A percentile compares a stretch with the other conserved stretches of the same genome.
Evolutionary conservation across 164 flowering plant species (phyloP).

Genomic region (Stephania cephalantha): DNA sequence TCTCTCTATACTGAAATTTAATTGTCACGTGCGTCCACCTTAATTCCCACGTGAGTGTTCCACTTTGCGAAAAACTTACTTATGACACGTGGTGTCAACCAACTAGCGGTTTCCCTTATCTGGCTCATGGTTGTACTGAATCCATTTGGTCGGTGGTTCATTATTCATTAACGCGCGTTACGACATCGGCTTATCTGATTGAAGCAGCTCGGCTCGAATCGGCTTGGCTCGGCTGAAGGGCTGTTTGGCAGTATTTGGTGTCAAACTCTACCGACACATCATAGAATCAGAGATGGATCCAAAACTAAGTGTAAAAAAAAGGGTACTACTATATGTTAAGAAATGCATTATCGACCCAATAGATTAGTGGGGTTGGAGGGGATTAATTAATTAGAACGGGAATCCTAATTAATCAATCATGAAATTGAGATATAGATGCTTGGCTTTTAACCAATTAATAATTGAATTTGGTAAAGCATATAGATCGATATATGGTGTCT

Average conservation of each 20-base stretch:
- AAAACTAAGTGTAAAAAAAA: not conserved
- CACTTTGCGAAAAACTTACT: not conserved
- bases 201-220: not conserved
- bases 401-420: not conserved
- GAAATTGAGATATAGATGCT: not conserved
- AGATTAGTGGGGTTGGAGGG: not conserved
- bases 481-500: not conserved
- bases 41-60: not conserved
- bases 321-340: too few species aligned
- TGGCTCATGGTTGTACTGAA: too few species aligned
- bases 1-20: too few species aligned
- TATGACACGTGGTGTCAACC: not conserved
- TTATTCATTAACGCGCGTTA: too few species aligned
- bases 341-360: too few species aligned
- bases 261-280: not conserved
- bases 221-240: not conserved
- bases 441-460: not conserved
- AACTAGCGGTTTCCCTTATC: too few species aligned
- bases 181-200: too few species aligned
- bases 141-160: too few species aligned
- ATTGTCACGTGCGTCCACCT: not conserved
- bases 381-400: not conserved
- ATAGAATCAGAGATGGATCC: not conserved
- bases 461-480: not conserved
- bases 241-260: not conserved